phyloP scores from a whole-genome alignment of 805 yeast genomes.

The Pichia ethanolica region DNA sequence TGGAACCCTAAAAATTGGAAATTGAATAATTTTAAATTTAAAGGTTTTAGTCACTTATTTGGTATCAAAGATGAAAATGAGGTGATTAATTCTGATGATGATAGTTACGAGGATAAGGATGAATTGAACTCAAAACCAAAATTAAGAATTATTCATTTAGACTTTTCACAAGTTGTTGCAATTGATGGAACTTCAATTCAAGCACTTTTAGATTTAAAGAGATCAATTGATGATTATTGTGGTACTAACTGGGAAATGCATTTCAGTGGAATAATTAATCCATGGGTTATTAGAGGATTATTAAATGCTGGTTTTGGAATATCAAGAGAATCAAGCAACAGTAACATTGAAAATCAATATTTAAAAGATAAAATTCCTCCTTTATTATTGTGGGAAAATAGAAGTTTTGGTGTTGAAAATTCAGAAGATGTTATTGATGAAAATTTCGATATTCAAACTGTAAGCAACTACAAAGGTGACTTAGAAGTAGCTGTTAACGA shows the following conservation, averaged over 20 bases:
- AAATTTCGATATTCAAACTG: neutral
- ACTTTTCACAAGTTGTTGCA: conserved; percentile 69
- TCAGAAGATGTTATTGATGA: neutral
- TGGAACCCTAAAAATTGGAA: neutral
- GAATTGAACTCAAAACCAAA: conserved; percentile 35
- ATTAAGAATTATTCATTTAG: conserved; percentile 67
- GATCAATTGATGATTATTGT: conserved; percentile 63
- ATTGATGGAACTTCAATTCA: conserved; percentile 78
- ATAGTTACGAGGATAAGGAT: neutral
- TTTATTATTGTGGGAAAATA: neutral
- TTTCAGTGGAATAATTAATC: conserved; percentile 75
- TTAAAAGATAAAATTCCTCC: neutral
- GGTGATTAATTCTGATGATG: neutral
- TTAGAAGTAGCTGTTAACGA: conserved; percentile 18
- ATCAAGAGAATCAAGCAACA: neutral
- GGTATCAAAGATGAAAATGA: neutral
- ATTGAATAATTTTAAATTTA: too few species aligned
- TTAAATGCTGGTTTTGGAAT: conserved; percentile 69
- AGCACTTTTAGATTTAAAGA: conserved; percentile 65
- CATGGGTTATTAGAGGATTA: conserved; percentile 80
- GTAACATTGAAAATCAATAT: neutral
- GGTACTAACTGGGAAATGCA: conserved; percentile 85
- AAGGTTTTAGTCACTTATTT: too few species aligned
- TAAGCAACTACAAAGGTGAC: conserved; percentile 4
- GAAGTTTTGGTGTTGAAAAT: neutral